These are phyloP conservation scores for Hyphopichia fennica DNA, from an alignment of 1,139 yeast genomes.

Conservation along the genomic window DNA sequence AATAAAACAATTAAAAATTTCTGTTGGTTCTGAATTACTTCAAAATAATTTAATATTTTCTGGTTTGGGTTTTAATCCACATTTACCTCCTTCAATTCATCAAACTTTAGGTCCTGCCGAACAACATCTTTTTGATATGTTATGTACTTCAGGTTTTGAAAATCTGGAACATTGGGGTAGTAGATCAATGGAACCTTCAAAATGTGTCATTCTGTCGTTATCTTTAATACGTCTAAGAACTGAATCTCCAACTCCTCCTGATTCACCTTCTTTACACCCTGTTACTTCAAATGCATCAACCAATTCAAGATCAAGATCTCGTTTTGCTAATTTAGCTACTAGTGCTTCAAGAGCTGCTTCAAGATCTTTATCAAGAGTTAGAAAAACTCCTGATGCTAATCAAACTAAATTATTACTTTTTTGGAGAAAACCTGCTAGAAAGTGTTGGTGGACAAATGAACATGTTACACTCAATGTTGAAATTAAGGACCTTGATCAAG, in stretches of 20 bases:
- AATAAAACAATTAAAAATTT: conserved; percentile 65
- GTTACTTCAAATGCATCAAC: conserved; percentile 42
- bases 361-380: conserved; percentile 51
- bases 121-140: conserved; percentile 91
- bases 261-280: conserved; percentile 51
- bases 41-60: conserved; percentile 65
- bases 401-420: conserved; percentile 79
- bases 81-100: conserved; percentile 24
- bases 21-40: conserved; percentile 58
- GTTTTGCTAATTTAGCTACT: conserved; percentile 43
- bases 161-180: conserved; percentile 80
- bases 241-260: conserved; percentile 40
- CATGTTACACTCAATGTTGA: conserved; percentile 45
- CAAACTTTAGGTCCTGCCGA: conserved; percentile 85
- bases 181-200: conserved; percentile 79
- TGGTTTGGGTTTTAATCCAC: conserved; percentile 56
- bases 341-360: conserved; percentile 51
- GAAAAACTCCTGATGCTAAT: conserved; percentile 32
- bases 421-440: conserved; percentile 98
- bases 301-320: conserved; percentile 44
- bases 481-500: conserved; percentile 20
- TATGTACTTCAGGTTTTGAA: conserved; percentile 84
- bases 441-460: conserved; percentile 97
- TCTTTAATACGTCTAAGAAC: conserved; percentile 69
- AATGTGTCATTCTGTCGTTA: conserved; percentile 82